Evolutionary conservation across 164 flowering plant species (phyloP).

Genomic region (Vitis rupestris): DNA sequence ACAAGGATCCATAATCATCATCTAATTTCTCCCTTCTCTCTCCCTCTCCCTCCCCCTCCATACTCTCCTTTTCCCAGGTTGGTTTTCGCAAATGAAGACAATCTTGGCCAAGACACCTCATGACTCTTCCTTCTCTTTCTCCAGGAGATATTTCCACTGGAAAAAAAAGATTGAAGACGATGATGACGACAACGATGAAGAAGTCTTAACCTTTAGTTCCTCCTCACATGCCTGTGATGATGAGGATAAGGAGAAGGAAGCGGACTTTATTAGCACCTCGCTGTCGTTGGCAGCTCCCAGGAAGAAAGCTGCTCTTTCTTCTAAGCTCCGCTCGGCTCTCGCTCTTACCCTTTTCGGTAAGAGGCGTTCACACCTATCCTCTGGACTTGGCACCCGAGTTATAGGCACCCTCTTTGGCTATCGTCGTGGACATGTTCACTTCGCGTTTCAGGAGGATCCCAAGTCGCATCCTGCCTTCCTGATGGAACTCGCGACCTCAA

Average conservation of each 20-base stretch:
- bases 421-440: conserved; percentile 77
- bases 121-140: conserved; percentile 88
- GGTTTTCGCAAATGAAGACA: conserved; percentile 43
- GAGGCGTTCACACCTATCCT: conserved; percentile 22
- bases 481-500: conserved; percentile 75
- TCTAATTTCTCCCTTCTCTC: conserved; percentile 3
- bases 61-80: conserved; percentile 1
- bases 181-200: conserved; percentile 41
- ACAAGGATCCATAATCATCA: background rate
- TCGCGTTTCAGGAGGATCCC: conserved; percentile 75
- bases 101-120: conserved; percentile 57
- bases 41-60: conserved; percentile 8
- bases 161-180: conserved; percentile 43
- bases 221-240: conserved; percentile 26
- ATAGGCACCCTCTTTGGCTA: conserved; percentile 85
- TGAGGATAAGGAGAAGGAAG: conserved; percentile 17
- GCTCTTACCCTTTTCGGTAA: conserved; percentile 41
- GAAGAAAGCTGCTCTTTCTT: conserved; percentile 40
- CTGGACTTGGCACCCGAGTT: conserved; percentile 48
- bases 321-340: conserved; percentile 55
- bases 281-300: conserved; percentile 8
- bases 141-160: conserved; percentile 71
- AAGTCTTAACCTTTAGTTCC: conserved; percentile 33
- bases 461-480: conserved; percentile 58
- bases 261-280: background rate